Evolutionary conservation across 2,329 filamentous ascomycete species (phyloP), one percentile per base, ranked within the genome.

Genomic region (Paraphaeosphaeria minitans): DNA sequence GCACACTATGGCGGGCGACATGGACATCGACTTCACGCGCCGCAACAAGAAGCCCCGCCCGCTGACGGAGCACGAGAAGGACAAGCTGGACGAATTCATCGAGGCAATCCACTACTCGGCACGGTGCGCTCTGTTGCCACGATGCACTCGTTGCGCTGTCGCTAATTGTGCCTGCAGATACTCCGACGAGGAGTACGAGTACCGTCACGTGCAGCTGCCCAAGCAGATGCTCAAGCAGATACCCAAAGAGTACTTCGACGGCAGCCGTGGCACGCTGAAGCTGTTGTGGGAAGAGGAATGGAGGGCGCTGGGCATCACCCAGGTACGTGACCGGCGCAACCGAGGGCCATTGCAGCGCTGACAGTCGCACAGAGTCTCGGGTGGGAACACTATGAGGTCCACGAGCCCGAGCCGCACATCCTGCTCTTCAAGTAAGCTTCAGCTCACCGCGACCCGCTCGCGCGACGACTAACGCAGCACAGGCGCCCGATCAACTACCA

Each of bases 331-430:
- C 43, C 10, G 16, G 19, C 13, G 6, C 42, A 42, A 9, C 24
- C n/a, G n/a, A 13, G 5, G 27, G 12, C 27, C 13, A 13, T 9
- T 37, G 41, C n/a, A 21, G 12, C 46, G 43, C 66, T 72, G 53
- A 72, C 49, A 46, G 24, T 14, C 43, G 33, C 33, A 51, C 75
- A 98, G 93, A 98, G 94, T 82, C 83, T 99, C 72, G 95, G 95
- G 58, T 99, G 95, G 95, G 94, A 98, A 78, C 95, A 99, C 79
- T 99, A 99, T 77, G 95, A 99, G 79, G 95, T 99, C 55, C 95
- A 99, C 78, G 95, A 98, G 79, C 95, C 95, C 45, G 95, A 99
- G 81, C 95, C 95, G 65, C 95, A 99, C 78, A 99, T 99, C 73
- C 85, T 99, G 56, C 86, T 99, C 33, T 99, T 99, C 86, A 99